Evolutionary conservation across 2,329 filamentous ascomycete species (phyloP).

Genomic region (Diaporthe aspalathi): DNA sequence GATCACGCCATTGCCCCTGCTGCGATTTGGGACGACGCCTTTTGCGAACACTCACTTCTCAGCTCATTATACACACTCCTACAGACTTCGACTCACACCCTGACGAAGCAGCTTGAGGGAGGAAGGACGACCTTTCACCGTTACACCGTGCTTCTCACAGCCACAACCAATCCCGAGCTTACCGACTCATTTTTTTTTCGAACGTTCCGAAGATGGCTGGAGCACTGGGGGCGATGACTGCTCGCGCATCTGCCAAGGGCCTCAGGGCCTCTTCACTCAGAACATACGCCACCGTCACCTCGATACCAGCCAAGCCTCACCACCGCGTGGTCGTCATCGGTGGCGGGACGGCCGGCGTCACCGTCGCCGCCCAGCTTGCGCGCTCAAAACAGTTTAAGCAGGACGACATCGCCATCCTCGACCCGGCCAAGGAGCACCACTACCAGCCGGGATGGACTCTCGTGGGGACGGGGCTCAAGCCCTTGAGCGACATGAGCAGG

Average conservation of each 20-base stretch:
- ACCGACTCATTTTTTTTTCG: neutral
- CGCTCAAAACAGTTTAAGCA: slow-evolving; percentile 45
- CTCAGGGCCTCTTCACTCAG: slow-evolving; percentile 27
- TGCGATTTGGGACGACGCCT: slow-evolving; percentile 9
- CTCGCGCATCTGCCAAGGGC: slow-evolving; percentile 29
- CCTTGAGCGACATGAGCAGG: slow-evolving; percentile 44
- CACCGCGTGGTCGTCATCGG: slow-evolving; percentile 42
- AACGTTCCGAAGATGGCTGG: slow-evolving; percentile 10
- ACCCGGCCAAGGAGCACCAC: slow-evolving; percentile 50
- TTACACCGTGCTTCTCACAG: neutral
- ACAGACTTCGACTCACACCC: neutral
- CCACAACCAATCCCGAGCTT: neutral
- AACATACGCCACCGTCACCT: slow-evolving; percentile 38
- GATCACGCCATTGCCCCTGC: slow-evolving; percentile 35
- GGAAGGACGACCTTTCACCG: neutral
- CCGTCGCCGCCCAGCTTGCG: slow-evolving; percentile 40
- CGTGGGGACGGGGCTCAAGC: slow-evolving; percentile 51
- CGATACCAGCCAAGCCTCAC: slow-evolving; percentile 41
- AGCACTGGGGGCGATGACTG: slow-evolving; percentile 30
- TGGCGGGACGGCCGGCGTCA: slow-evolving; percentile 42
- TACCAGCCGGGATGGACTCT: slow-evolving; percentile 54
- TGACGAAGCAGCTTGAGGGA: neutral
- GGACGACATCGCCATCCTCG: slow-evolving; percentile 51
- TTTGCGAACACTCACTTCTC: neutral
- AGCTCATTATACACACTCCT: neutral